Evolutionary conservation across 805 yeast species (phyloP).

Genomic region (Ascoidea rubescens): DNA sequence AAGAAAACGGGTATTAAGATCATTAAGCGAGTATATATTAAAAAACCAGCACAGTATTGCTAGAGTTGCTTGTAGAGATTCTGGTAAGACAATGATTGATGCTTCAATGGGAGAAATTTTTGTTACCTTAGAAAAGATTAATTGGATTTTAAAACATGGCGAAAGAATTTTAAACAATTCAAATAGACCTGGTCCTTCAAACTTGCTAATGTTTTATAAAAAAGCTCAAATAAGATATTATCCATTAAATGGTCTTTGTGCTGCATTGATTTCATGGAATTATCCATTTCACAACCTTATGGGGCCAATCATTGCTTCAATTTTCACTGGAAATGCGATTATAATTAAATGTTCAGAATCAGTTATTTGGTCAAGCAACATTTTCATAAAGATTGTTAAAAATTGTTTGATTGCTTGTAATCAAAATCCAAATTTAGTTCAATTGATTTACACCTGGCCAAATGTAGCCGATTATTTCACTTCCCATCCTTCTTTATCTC

Average conservation of each 20-base stretch:
- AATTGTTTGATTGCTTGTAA: conserved; percentile 63
- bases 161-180: conserved; percentile 57
- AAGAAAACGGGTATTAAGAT: conserved; percentile 56
- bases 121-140: conserved; percentile 86
- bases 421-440: conserved; percentile 71
- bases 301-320: conserved; percentile 83
- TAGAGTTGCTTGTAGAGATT: conserved; percentile 87
- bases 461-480: conserved; percentile 79
- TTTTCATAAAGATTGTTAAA: conserved; percentile 60
- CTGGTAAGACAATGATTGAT: conserved; percentile 92
- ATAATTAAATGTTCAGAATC: conserved; percentile 92
- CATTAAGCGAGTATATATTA: conserved; percentile 58
- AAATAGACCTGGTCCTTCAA: conserved; percentile 76
- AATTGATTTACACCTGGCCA: conserved; percentile 81
- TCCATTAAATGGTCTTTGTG: conserved; percentile 77
- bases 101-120: conserved; percentile 94
- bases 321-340: conserved; percentile 85
- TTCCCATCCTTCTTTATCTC: conserved; percentile 68
- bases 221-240: conserved; percentile 90
- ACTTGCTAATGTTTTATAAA: conserved; percentile 75
- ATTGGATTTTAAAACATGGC: conserved; percentile 83
- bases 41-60: conserved; percentile 81
- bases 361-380: conserved; percentile 87
- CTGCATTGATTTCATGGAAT: conserved; percentile 93
- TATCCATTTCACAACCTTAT: conserved; percentile 90